Percentiles rank a stretch among this genome's conserved stretches.
Evolutionary conservation across 2,329 filamentous ascomycete species (phyloP).

Genomic region (Metarhizium anisopliae): DNA sequence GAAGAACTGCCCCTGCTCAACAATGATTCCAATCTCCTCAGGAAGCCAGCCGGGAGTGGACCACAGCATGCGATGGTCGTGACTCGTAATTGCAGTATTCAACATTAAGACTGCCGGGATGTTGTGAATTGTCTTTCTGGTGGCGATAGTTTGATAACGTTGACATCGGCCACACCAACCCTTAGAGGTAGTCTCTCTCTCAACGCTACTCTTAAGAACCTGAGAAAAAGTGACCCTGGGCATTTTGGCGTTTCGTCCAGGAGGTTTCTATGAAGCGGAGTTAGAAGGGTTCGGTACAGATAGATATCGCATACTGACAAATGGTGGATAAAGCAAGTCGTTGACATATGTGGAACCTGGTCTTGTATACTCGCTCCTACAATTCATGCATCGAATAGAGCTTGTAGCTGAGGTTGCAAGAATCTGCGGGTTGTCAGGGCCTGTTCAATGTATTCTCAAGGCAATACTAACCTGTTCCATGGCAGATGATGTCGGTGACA

Average conservation of each 20-base stretch:
- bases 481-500: conserved; percentile 49
- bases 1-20: conserved; percentile 85
- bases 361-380: conserved; percentile 75
- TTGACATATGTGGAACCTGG: conserved; percentile 74
- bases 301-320: conserved; percentile 16
- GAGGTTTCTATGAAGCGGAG: conserved; percentile 30
- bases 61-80: conserved; percentile 76
- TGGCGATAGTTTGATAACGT: conserved; percentile 80
- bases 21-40: conserved; percentile 85
- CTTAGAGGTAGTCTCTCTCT: conserved; percentile 77
- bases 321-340: conserved; percentile 69
- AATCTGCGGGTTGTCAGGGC: conserved; percentile 20
- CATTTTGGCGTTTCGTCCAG: conserved; percentile 38
- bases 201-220: conserved; percentile 84
- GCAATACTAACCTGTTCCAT: conserved; percentile 56
- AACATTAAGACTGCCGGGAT: conserved; percentile 83
- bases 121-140: conserved; percentile 72
- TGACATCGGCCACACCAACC: conserved; percentile 92
- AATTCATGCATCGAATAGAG: conserved; percentile 76
- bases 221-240: conserved; percentile 69
- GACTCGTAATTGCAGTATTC: conserved; percentile 66
- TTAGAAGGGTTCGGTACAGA: not conserved
- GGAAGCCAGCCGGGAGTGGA: conserved; percentile 84
- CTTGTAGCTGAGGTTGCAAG: conserved; percentile 63
- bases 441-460: not conserved